phyloP scores from a whole-genome alignment of 495 filamentous ascomycete genomes.

The Podospora pseudocomata region DNA sequence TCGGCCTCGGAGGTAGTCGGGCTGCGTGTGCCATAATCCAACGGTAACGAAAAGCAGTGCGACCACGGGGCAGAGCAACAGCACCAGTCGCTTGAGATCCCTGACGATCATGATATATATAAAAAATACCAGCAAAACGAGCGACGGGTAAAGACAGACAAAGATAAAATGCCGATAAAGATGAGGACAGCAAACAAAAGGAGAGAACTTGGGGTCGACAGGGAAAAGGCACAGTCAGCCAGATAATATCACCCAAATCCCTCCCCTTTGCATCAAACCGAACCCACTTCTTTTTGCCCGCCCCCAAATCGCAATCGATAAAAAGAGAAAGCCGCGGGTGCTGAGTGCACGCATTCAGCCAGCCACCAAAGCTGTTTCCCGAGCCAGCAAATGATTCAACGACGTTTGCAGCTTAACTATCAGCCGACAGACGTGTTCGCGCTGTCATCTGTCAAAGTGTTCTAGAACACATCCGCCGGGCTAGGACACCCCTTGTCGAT shows the following conservation, averaged over 20 bases:
- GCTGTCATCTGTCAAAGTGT: background rate
- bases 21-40: conserved; percentile 20
- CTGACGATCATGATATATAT: conserved; percentile 29
- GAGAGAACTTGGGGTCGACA: background rate
- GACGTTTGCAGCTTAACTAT: background rate
- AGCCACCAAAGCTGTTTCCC: background rate
- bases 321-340: too few species aligned
- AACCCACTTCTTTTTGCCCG: too few species aligned
- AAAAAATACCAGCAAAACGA: background rate
- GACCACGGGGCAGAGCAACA: conserved; percentile 27
- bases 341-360: background rate
- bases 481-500: background rate
- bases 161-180: background rate
- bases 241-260: too few species aligned
- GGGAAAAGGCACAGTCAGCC: background rate
- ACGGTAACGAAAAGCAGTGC: conserved; percentile 26
- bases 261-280: background rate
- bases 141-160: background rate
- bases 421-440: too few species aligned
- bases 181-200: background rate
- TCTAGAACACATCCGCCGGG: background rate
- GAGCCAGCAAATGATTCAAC: background rate
- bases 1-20: conserved; percentile 9
- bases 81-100: conserved; percentile 31
- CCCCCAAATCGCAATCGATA: too few species aligned